These are phyloP conservation scores for Naganishia randhawae DNA, from an alignment of 768 basidiomycete species.

Conservation along the genomic window DNA sequence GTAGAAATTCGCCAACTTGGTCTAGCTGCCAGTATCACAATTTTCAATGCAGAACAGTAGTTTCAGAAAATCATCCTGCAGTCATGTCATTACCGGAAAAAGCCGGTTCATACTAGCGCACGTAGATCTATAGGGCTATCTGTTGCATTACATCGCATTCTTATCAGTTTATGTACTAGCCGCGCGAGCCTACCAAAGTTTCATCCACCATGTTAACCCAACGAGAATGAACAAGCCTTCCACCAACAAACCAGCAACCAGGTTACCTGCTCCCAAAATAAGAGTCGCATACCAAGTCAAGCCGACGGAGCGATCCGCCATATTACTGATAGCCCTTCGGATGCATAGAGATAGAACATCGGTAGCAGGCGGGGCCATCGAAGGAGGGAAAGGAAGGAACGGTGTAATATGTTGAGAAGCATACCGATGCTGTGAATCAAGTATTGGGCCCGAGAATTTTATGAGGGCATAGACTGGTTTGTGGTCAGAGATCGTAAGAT, in stretches of 20 bases:
- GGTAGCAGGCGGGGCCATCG: slow-evolving; percentile 23
- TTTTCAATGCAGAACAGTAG: not conserved
- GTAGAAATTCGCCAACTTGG: slow-evolving; percentile 2
- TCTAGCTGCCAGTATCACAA: not conserved
- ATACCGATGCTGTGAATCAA: slow-evolving; percentile 33
- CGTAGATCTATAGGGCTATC: not conserved
- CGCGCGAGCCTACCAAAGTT: slow-evolving; percentile 17
- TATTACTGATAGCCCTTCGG: slow-evolving; percentile 59
- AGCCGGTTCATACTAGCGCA: too few relatives aligned
- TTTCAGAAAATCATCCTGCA: not conserved
- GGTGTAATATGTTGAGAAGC: slow-evolving; percentile 40
- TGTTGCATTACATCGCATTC: slow-evolving; percentile 2
- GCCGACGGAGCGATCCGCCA: slow-evolving; percentile 71
- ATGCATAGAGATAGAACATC: slow-evolving; percentile 6
- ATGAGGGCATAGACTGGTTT: slow-evolving; percentile 83
- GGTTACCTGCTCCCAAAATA: slow-evolving; percentile 70
- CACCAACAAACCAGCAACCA: slow-evolving; percentile 23
- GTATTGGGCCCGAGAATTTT: slow-evolving; percentile 55
- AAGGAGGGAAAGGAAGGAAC: slow-evolving; percentile 53
- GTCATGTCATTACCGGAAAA: too few relatives aligned
- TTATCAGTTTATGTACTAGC: not conserved
- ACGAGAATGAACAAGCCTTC: slow-evolving; percentile 23
- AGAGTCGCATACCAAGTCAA: slow-evolving; percentile 73
- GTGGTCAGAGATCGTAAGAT: slow-evolving; percentile 87
- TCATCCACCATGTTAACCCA: slow-evolving; percentile 18